A percentile compares a stretch with the other conserved stretches of the same genome.
phyloP scores from a whole-genome alignment of 2,329 filamentous ascomycete genomes.

The Cercospora sp. region DNA sequence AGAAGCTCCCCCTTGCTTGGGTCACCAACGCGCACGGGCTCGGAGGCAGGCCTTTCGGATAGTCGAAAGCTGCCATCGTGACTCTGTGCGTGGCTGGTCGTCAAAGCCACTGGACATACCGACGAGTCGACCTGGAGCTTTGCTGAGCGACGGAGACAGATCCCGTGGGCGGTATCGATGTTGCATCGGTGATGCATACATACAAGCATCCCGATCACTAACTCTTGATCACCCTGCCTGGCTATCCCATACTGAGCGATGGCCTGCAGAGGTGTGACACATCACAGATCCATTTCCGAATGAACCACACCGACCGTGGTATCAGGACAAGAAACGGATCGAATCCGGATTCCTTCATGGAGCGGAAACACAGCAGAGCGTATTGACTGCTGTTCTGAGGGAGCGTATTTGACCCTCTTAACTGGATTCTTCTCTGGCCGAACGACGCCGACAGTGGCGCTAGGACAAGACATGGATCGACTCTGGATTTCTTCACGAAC shows the following conservation, averaged over 20 bases:
- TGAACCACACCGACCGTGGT: neutral
- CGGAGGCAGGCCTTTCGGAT: neutral
- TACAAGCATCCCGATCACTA: neutral
- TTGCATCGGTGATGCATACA: neutral
- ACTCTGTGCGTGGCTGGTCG: neutral
- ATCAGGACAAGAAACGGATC: neutral
- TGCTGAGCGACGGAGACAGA: neutral
- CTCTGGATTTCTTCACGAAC: neutral
- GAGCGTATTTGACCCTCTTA: neutral
- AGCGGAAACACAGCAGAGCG: conserved; percentile 1
- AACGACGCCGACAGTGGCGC: neutral
- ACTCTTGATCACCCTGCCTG: conserved; percentile 1
- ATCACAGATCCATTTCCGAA: neutral
- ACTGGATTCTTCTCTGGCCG: neutral
- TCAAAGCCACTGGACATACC: neutral
- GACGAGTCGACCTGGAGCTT: neutral
- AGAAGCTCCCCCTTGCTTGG: neutral
- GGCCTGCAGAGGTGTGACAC: conserved; percentile 3
- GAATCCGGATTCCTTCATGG: neutral
- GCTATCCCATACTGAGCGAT: conserved; percentile 4
- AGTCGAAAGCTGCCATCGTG: neutral
- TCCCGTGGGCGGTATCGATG: neutral
- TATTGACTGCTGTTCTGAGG: neutral
- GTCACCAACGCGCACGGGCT: neutral
- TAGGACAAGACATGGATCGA: neutral